Evolutionary conservation across 306 rosid genomes (phyloP), one percentile per base, ranked within the genome.

Genomic region (Glycine soja): DNA sequence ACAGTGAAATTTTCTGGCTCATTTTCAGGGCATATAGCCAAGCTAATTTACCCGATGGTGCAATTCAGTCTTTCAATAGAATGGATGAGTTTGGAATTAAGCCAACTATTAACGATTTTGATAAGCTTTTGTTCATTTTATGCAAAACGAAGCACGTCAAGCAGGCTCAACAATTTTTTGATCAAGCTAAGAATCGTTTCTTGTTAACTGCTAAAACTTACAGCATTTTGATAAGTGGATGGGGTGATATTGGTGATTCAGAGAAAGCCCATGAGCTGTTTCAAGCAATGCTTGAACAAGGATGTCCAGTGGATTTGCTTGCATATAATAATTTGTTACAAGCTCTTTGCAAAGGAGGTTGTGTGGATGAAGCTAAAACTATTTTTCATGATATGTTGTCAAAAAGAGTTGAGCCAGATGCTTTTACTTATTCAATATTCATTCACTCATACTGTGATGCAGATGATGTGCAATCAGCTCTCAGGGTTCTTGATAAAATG

Each of bases 161-260:
- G 57, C 86, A 88, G 64, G 99, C 99, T 57, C 97, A 88, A 10
- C 84, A 88, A 10, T 89, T 90, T 88, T 95, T 93, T 16, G 88
- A 92, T 79, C 85, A 89, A 75, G 86, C 78, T 30, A 91, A 91
- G 89, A 76, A 51, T 68, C 86, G 82, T 51, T 90, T 89, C 80
- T 45, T 81, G 69, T 76, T 84, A 63, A 87, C 82, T 68, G 86
- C 85, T 30, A 93, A 91, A 50, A 82, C 89, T 75, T 89, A 84
- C 70, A 92, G 97, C 82, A 90, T 95, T 86, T 78, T 95, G 91
- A 90, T 90, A 15, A 81, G 86, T 64, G 97, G 99, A 16, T 91
- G 97, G 97, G 97, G 92, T 4, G 92, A 87, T 68, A 42, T 89
- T 47, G 90, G 91, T 36, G 94, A 93, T 16, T 79, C 90, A 0